Conservation (phyloP, 495 filamentous ascomycete species). For the Clavariopsis aquatica region DNA sequence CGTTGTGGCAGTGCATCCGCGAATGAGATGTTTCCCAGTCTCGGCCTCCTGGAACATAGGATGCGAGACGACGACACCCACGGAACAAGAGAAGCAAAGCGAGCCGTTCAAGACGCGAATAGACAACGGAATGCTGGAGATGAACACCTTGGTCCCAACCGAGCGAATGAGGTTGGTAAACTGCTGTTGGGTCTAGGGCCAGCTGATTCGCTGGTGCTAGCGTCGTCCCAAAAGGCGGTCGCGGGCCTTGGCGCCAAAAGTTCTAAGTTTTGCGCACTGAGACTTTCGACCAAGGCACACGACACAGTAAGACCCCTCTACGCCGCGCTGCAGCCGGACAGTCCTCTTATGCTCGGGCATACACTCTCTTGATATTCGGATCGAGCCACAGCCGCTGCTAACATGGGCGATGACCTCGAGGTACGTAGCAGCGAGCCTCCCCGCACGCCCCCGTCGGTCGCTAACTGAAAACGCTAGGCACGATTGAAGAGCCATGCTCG, state of each 20-base stretch:
- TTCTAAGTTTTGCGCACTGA: not conserved
- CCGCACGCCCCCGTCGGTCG: slow-evolving; percentile 7
- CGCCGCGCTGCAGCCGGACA: not conserved
- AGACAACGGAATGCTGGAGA: not conserved
- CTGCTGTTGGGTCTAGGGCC: not conserved
- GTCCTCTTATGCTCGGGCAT: not conserved
- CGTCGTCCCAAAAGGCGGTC: slow-evolving; percentile 10
- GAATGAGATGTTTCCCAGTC: not conserved
- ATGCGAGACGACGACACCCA: not conserved
- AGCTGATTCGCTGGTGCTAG: not conserved
- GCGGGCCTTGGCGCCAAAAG: not conserved
- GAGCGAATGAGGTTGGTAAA: not conserved
- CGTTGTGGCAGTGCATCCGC: not conserved
- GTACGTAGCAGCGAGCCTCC: slow-evolving; percentile 33
- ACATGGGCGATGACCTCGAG: slow-evolving; percentile 44
- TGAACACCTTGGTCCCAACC: not conserved
- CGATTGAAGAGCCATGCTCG: slow-evolving; percentile 81
- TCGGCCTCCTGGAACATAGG: not conserved
- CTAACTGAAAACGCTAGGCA: slow-evolving; percentile 57
- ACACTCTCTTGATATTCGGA: not conserved
- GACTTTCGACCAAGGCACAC: slow-evolving; percentile 2
- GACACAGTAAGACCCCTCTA: not conserved
- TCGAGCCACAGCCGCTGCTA: not conserved
- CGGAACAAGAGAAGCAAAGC: not conserved
- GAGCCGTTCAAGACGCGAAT: not conserved